Base-by-base conservation (phyloP, 495 filamentous ascomycete species). In the Aspergillus haitiensis region DNA sequence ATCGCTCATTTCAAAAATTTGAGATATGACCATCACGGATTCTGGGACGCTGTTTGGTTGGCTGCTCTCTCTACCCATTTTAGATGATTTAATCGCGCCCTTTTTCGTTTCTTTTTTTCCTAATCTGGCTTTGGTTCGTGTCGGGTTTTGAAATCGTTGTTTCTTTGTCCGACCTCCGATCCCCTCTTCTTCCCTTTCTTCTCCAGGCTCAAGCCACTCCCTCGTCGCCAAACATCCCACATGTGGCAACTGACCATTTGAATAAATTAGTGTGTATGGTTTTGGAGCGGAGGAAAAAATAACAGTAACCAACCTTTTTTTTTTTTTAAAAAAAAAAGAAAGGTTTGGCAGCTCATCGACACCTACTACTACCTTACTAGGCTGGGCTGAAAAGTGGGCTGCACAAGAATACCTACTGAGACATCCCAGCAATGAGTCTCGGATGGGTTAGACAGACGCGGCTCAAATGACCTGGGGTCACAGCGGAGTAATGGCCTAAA, bases 361-460 rank as follows among this genome's bases (percentile, higher is more conserved):
- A n/a, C n/a, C n/a, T n/a, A n/a, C n/a, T n/a, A n/a, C n/a, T n/a
- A n/a, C n/a, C n/a, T n/a, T n/a, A n/a, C n/a, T n/a, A n/a, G n/a
- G n/a, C n/a, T 51, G 32, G 48, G 48, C 48, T 51, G 48, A 51
- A 34, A 34, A 31, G 8, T 34, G 7, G 53, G n/a, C 53, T 56
- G 10, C 39, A 12, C 18, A 27, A 27, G 21, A 27, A 27, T 27
- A 33, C 13, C 10, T 16, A 32, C 53, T 46, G 39, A 46, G 48
- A 51, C 48, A 51, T 51, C 48, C 48, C 48, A 51, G 48, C 48
- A 32, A 51, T 12, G 8, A 34, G 7, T n/a, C 48, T 31, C 18
- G 48, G 48, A 51, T 49, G 42, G 49, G 48, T 53, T 32, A 63
- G 37, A 58, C 54, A 46, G 33, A 35, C 46, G 60, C 60, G 60